A percentile compares a stretch with the other conserved stretches of the same genome.
These are phyloP conservation scores for Brassica napus DNA, from an alignment of 345 rosid genomes.

Conservation along the genomic window Da-Ae NC_063447.1:62601001-62601500, in stretches of 20 bases:
- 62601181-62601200: constrained; percentile 52
- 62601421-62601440: constrained; percentile 21
- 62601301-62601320: neutral
- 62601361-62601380: constrained; percentile 12
- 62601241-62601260: constrained; percentile 54
- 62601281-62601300: neutral
- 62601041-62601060: constrained; percentile 53
- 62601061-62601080: constrained; percentile 55
- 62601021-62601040: constrained; percentile 70
- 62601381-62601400: constrained; percentile 28
- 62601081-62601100: constrained; percentile 64
- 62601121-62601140: constrained; percentile 56
- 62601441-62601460: constrained; percentile 22
- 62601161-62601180: constrained; percentile 48
- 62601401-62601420: constrained; percentile 7
- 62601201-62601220: constrained; percentile 67
- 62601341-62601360: constrained; percentile 12
- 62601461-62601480: constrained; percentile 16
- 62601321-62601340: neutral
- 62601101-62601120: constrained; percentile 57
- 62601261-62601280: constrained; percentile 72
- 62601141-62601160: constrained; percentile 49
- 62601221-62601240: constrained; percentile 65
- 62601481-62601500: constrained; percentile 21
- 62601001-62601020: constrained; percentile 74